phyloP scores from a whole-genome alignment of 192 early-diverging fungal species.

The Podila epicladia region DNA sequence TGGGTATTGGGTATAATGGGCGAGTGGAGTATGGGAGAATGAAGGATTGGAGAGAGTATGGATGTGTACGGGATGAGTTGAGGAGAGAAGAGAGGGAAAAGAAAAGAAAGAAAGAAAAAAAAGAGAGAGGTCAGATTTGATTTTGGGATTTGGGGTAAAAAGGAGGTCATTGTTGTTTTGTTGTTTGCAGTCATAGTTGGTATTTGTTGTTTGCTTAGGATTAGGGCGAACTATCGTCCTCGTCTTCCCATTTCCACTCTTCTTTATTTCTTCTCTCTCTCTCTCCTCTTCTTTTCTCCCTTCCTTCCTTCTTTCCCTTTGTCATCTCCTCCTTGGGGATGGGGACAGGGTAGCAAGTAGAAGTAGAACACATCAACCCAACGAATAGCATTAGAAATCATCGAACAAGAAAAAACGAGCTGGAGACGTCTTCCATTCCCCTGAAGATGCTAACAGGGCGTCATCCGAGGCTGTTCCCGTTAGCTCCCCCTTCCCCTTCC shows the following conservation, averaged over 20 bases:
- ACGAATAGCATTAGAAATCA: no score
- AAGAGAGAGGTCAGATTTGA: not conserved
- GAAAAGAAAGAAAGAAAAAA: constrained; percentile 1
- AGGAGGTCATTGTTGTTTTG: not conserved
- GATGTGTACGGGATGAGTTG: not conserved
- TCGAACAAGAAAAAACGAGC: no score
- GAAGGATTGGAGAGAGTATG: not conserved
- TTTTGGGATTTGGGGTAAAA: not conserved
- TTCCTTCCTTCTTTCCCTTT: not conserved
- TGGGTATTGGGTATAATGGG: not conserved
- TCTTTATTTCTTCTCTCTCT: not conserved
- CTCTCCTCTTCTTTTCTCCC: not conserved
- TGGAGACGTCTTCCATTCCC: no score
- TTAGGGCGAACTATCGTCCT: no score
- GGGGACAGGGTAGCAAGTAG: not conserved
- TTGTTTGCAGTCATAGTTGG: no score
- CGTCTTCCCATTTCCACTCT: not conserved
- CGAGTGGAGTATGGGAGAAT: not conserved
- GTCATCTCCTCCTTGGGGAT: no score
- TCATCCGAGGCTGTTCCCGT: no score
- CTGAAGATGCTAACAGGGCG: no score
- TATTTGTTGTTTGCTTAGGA: no score
- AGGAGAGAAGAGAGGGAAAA: not conserved
- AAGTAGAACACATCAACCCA: not conserved
- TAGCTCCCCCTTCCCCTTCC: no score